phyloP scores from a whole-genome alignment of 768 basidiomycete species.

The Symmetrospora coprosmae region DNA sequence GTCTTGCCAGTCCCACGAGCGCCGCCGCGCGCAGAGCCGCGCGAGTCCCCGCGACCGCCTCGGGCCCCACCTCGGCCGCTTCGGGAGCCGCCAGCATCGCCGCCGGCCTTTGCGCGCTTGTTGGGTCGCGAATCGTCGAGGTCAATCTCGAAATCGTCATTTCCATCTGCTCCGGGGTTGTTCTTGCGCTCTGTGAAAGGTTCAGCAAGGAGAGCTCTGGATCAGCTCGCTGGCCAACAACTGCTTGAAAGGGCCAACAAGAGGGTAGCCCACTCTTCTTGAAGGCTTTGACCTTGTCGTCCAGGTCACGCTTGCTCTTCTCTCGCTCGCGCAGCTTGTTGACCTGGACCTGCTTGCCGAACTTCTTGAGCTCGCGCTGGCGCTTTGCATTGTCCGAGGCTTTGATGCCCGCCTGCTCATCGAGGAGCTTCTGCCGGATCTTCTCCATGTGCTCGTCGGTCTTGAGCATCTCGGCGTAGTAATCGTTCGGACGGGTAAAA shows the following conservation, averaged over 20 bases:
- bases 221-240: background rate
- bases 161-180: conserved; percentile 51
- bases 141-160: conserved; percentile 68
- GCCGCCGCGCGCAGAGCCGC: too few relatives aligned
- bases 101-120: conserved; percentile 39
- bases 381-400: conserved; percentile 79
- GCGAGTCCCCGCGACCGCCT: too few relatives aligned
- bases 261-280: conserved; percentile 60
- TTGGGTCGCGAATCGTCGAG: conserved; percentile 69
- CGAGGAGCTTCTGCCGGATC: conserved; percentile 72
- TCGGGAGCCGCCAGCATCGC: conserved; percentile 31
- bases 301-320: conserved; percentile 77
- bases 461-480: conserved; percentile 98
- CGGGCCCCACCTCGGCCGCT: conserved; percentile 43
- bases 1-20: too few relatives aligned
- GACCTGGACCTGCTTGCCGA: conserved; percentile 90
- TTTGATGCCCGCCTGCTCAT: conserved; percentile 77
- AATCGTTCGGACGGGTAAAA: conserved; percentile 82
- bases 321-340: conserved; percentile 87
- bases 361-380: conserved; percentile 91
- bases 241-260: background rate
- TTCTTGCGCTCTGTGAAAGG: conserved; percentile 60
- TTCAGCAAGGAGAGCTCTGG: background rate
- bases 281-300: conserved; percentile 50
- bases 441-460: conserved; percentile 95